Percentiles rank a stretch among this genome's conserved stretches.
These are phyloP conservation scores for Austroboletus festivus DNA, from an alignment of 768 basidiomycete genomes.

Conservation along the genomic window DNA sequence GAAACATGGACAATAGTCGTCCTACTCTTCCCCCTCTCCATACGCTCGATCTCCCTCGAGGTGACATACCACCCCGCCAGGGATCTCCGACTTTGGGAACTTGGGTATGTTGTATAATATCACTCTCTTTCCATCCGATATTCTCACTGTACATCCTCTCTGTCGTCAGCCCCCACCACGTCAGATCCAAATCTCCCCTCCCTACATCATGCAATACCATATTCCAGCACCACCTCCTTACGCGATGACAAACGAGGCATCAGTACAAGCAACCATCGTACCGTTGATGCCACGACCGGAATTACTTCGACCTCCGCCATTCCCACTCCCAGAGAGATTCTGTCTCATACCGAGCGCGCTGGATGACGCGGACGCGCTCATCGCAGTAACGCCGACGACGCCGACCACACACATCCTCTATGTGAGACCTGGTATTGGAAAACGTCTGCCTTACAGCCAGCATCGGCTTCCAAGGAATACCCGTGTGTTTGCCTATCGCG, in stretches of 20 bases:
- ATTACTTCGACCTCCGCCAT: slow-evolving; percentile 30
- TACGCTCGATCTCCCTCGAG: slow-evolving; percentile 40
- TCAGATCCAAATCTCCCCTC: slow-evolving; percentile 23
- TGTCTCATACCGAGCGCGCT: slow-evolving; percentile 50
- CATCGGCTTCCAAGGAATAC: no score
- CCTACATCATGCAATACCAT: no score
- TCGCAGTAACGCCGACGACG: no score
- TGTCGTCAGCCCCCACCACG: no score
- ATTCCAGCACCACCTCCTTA: no score
- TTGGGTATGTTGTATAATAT: no score
- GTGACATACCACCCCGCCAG: slow-evolving; percentile 7
- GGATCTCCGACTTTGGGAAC: neutral
- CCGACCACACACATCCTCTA: no score
- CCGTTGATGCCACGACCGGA: slow-evolving; percentile 43
- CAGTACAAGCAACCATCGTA: no score
- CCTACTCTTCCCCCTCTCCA: slow-evolving; percentile 55
- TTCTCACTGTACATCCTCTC: no score
- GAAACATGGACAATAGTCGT: slow-evolving; percentile 31
- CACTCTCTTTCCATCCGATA: neutral
- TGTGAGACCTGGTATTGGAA: slow-evolving; percentile 47
- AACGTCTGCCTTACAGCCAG: no score
- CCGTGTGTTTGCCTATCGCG: no score
- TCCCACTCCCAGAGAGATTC: slow-evolving; percentile 26
- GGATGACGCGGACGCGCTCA: slow-evolving; percentile 51
- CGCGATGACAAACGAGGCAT: no score